Base-by-base conservation (phyloP, 768 basidiomycete species). In the Chalciporus pseudorubinellus region DNA sequence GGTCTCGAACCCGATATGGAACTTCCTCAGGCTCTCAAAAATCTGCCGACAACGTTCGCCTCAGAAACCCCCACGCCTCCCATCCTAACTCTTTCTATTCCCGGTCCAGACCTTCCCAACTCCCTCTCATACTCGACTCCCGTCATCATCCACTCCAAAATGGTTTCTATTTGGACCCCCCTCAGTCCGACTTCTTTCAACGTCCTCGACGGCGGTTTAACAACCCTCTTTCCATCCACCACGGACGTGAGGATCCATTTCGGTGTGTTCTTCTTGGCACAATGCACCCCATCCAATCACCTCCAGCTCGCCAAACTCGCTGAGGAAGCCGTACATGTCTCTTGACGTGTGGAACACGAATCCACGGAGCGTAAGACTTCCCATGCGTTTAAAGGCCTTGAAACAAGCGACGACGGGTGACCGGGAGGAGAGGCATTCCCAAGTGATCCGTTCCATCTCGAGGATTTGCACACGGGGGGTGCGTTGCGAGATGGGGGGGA, bases 391-490 rank as follows among this genome's bases (percentile, higher is more conserved):
- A 56, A 71, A 69, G 16, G 52, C 51, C 33, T 57, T 43, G 22
- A 67, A 47, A 46, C 66, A 69, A 9, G 59, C 55, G 9, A 46
- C n/a, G n/a, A n/a, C 40, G 20, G 63, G 65, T 34, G 67, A 64
- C 40, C 46, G 54, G 19, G 61, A 50, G 16, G 67, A 68, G 28
- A 69, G 63, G 38, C 61, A 65, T 38, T 69, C 65, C 69, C 69
- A 69, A 18, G 67, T 68, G 42, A 69, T 40, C 6, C 56, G 55
- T 44, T 70, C 69, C 49, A 69, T 57, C 31, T 61, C 67, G 11
- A 69, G 58, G 20, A 44, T 58, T 39, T 57, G 58, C 18, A 69
- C 43, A 11, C 53, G 46, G 6, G 55, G 70, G 54, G 26, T 66
- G 56, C 6, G 19, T 51, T 6, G 59, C 58, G 16, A 69, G 52